Evolutionary conservation across 2,329 filamentous ascomycete species (phyloP).

Genomic region (Berkeleyomyces rouxiae): DNA sequence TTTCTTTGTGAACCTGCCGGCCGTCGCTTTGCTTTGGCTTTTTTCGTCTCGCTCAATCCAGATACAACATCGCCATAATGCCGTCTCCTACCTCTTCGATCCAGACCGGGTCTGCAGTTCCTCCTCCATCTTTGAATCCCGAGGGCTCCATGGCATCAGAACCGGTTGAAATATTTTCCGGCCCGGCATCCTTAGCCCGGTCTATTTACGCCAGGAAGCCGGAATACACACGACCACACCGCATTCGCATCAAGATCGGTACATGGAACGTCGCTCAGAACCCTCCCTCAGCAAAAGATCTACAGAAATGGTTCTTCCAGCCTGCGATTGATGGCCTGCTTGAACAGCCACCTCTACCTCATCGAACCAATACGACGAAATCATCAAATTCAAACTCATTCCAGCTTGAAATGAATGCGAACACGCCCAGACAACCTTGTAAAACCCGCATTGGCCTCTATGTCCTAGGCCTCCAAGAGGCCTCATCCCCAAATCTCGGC

Average conservation of each 20-base stretch:
- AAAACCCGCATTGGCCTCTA: constrained; percentile 53
- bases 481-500: constrained; percentile 69
- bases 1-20: background rate
- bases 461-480: constrained; percentile 77
- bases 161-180: constrained; percentile 28
- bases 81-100: background rate
- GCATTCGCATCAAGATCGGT: constrained; percentile 73
- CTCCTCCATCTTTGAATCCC: background rate
- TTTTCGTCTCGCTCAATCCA: background rate
- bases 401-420: constrained; percentile 7
- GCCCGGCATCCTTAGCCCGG: constrained; percentile 41
- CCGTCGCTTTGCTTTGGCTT: background rate
- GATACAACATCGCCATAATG: background rate
- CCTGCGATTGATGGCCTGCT: constrained; percentile 17
- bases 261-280: constrained; percentile 89
- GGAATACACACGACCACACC: constrained; percentile 63
- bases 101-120: background rate
- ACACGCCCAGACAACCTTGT: constrained; percentile 7
- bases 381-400: constrained; percentile 7
- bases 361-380: constrained; percentile 1
- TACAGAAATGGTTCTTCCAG: constrained; percentile 75
- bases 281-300: constrained; percentile 70
- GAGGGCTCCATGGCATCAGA: constrained; percentile 20
- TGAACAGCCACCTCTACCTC: constrained; percentile 7
- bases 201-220: constrained; percentile 54